Conservation (phyloP, 1,284 basidiomycete species). For the Waitea zeae region DNA sequence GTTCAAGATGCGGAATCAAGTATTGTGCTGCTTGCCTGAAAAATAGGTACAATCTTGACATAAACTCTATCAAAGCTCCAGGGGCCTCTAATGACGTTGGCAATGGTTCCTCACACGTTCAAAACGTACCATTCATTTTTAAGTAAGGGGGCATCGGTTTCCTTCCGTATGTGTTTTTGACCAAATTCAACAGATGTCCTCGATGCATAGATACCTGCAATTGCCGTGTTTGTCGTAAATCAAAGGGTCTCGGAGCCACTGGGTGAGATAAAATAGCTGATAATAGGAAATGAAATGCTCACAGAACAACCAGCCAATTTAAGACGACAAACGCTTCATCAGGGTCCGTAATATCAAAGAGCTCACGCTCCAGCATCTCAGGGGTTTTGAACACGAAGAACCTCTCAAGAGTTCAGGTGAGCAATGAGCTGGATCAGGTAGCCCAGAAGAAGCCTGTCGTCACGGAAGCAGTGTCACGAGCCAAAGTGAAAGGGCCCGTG, state of each 20-base stretch:
- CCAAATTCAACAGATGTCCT: conserved; percentile 32
- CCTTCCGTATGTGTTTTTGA: background rate
- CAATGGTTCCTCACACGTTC: conserved; percentile 9
- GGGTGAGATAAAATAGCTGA: conserved; percentile 27
- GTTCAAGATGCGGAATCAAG: conserved; percentile 31
- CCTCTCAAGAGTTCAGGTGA: conserved; percentile 2
- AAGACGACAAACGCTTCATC: conserved; percentile 20
- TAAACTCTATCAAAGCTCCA: conserved; percentile 24
- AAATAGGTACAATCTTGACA: conserved; percentile 41
- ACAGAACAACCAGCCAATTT: conserved; percentile 18
- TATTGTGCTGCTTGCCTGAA: conserved; percentile 49
- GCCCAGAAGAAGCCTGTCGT: no score
- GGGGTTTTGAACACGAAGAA: conserved; percentile 4
- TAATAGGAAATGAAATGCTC: conserved; percentile 9
- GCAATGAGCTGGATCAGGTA: conserved; percentile 7
- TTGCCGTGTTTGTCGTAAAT: conserved; percentile 44
- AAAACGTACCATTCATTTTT: conserved; percentile 19
- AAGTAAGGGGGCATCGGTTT: conserved; percentile 33
- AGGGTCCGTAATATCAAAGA: conserved; percentile 16
- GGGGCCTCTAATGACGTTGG: conserved; percentile 8
- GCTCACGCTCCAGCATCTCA: conserved; percentile 3
- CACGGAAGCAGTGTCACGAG: no score
- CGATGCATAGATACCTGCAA: conserved; percentile 48
- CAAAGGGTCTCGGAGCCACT: conserved; percentile 35
- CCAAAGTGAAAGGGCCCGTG: no score